These are phyloP conservation scores for Lipomyces orientalis DNA, from an alignment of 805 yeast species.

Conservation along the genomic window DNA sequence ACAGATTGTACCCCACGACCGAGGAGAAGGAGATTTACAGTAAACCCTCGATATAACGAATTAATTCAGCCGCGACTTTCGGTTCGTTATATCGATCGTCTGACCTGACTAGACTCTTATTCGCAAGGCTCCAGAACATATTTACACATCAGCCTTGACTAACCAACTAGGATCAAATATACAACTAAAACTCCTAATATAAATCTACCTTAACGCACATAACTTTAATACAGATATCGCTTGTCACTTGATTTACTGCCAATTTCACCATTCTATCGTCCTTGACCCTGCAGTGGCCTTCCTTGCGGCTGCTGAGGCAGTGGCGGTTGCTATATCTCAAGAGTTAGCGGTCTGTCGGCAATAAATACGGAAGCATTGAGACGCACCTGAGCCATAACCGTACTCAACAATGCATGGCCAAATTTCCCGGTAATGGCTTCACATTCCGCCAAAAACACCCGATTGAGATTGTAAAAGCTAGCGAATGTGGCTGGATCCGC, in stretches of 20 bases:
- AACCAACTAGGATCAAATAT: neutral
- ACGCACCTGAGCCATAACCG: constrained; percentile 47
- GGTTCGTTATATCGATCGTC: too few relatives aligned
- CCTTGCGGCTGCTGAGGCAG: constrained; percentile 19
- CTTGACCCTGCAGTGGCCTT: constrained; percentile 7
- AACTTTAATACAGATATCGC: neutral
- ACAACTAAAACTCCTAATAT: neutral
- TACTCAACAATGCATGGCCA: constrained; percentile 66
- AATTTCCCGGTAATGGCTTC: constrained; percentile 78
- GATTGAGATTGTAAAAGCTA: constrained; percentile 66
- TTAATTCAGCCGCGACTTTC: too few relatives aligned
- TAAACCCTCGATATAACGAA: too few relatives aligned
- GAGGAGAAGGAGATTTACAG: too few relatives aligned
- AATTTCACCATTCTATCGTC: neutral
- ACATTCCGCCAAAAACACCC: constrained; percentile 78
- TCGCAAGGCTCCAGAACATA: too few relatives aligned
- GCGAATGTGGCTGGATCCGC: constrained; percentile 66
- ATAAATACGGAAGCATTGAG: neutral
- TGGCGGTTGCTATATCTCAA: constrained; percentile 7
- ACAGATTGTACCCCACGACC: too few relatives aligned
- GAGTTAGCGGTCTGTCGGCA: neutral
- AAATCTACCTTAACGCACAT: neutral
- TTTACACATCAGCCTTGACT: neutral
- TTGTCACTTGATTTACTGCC: neutral
- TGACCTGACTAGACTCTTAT: too few relatives aligned